phyloP scores from a whole-genome alignment of 1,139 yeast genomes.

The Magnusiomyces starmeri region DNA sequence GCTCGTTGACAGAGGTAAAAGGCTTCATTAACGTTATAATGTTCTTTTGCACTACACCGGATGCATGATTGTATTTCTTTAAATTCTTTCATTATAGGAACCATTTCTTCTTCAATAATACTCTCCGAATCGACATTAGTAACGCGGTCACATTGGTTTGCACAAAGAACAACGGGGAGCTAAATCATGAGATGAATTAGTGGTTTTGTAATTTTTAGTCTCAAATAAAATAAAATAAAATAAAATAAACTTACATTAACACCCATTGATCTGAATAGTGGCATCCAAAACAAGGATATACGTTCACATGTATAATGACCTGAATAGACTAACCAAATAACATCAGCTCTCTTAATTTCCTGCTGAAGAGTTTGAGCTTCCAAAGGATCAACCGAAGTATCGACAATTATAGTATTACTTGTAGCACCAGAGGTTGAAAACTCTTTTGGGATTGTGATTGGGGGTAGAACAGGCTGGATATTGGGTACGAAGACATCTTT shows the following conservation, averaged over 20 bases:
- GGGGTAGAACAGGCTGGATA: constrained; percentile 71
- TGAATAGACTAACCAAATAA: constrained; percentile 84
- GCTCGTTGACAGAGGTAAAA: constrained; percentile 90
- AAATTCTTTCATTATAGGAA: constrained; percentile 79
- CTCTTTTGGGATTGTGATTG: constrained; percentile 70
- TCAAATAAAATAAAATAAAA: background rate
- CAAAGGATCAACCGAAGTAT: constrained; percentile 55
- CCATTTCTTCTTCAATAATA: constrained; percentile 61
- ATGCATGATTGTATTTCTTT: constrained; percentile 92
- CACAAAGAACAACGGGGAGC: constrained; percentile 78
- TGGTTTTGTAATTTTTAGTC: background rate
- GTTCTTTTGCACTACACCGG: constrained; percentile 74
- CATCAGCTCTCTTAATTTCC: constrained; percentile 80
- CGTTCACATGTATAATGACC: constrained; percentile 94
- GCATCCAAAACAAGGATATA: constrained; percentile 89
- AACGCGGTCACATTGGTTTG: constrained; percentile 62
- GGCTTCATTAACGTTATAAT: constrained; percentile 76
- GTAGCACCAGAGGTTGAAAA: constrained; percentile 37
- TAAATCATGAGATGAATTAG: constrained; percentile 6
- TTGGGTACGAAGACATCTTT: constrained; percentile 73
- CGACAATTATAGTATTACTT: constrained; percentile 62
- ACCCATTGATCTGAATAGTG: constrained; percentile 83
- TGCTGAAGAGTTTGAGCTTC: constrained; percentile 55
- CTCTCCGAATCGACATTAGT: constrained; percentile 29
- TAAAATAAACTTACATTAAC: constrained; percentile 42